Percentiles rank a stretch among this genome's conserved stretches.
Evolutionary conservation across 192 early-diverging fungal species (phyloP).

Genomic region (Geranomyces michiganensis): DNA sequence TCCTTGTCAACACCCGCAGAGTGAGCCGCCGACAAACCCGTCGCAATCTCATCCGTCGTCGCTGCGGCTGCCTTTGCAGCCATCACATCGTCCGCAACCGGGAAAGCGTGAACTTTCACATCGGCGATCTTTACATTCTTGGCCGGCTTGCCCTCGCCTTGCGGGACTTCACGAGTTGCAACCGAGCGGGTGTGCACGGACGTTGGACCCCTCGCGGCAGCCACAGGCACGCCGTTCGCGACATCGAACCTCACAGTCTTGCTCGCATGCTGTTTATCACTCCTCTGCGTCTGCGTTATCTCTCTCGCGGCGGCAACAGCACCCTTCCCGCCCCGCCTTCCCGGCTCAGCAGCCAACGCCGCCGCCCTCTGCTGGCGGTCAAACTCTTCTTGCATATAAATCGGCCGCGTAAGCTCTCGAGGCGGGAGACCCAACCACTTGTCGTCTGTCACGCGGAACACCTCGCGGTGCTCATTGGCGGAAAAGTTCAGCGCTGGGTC

Average conservation of each 20-base stretch:
- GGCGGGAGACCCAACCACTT: constrained; percentile 36
- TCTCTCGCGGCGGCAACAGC: background rate
- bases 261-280: no score
- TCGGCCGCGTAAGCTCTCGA: constrained; percentile 22
- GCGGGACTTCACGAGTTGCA: background rate
- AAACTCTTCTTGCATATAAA: constrained; percentile 26
- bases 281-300: background rate
- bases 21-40: background rate
- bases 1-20: background rate
- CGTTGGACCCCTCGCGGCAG: background rate
- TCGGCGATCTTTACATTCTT: background rate
- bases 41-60: constrained; percentile 15
- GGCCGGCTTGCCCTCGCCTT: background rate
- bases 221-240: background rate
- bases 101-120: constrained; percentile 5
- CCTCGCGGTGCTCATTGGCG: background rate
- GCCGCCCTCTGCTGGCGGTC: constrained; percentile 11
- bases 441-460: constrained; percentile 29
- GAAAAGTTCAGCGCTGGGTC: constrained; percentile 30
- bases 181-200: background rate
- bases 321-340: background rate
- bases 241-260: constrained; percentile 4
- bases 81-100: constrained; percentile 11
- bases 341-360: constrained; percentile 11
- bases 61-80: background rate